These are phyloP conservation scores for Colletotrichum sojae DNA, from an alignment of 2,329 filamentous ascomycete species.

Conservation along the genomic window DNA sequence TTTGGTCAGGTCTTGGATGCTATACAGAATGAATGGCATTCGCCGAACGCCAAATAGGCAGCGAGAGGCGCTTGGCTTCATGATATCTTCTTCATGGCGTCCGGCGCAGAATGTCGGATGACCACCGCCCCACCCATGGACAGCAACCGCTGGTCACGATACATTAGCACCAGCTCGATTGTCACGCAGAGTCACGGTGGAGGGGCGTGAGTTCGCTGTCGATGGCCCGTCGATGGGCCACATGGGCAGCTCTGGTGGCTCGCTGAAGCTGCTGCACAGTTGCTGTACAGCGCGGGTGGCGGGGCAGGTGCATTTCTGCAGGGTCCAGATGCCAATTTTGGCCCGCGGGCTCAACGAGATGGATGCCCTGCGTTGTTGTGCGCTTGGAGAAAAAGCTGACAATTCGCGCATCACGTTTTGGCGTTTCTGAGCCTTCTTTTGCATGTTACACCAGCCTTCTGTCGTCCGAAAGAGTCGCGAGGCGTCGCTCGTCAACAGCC, in stretches of 20 bases:
- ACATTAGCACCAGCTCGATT: neutral
- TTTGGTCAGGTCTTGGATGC: neutral
- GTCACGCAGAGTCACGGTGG: conserved; percentile 8
- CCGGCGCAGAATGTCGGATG: neutral
- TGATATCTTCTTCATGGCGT: conserved; percentile 23
- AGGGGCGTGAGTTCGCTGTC: neutral
- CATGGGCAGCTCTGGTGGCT: conserved; percentile 37
- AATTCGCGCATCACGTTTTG: conserved; percentile 17
- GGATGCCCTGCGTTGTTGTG: neutral
- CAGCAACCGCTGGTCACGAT: neutral
- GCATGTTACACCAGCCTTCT: neutral
- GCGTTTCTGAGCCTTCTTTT: neutral
- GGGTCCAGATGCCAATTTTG: conserved; percentile 30
- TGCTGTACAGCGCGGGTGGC: neutral
- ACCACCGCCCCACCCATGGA: neutral
- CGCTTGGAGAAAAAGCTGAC: neutral
- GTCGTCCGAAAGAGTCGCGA: neutral
- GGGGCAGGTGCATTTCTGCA: conserved; percentile 23
- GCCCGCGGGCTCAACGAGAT: conserved; percentile 1
- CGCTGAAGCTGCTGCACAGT: neutral
- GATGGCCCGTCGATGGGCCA: conserved; percentile 36
- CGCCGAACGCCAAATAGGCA: neutral
- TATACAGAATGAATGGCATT: neutral
- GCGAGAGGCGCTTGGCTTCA: conserved; percentile 23
- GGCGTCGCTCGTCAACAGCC: conserved; percentile 17